Conservation (phyloP, 2,329 filamentous ascomycete genomes). For the Trichophyton mentagrophytes region DNA sequence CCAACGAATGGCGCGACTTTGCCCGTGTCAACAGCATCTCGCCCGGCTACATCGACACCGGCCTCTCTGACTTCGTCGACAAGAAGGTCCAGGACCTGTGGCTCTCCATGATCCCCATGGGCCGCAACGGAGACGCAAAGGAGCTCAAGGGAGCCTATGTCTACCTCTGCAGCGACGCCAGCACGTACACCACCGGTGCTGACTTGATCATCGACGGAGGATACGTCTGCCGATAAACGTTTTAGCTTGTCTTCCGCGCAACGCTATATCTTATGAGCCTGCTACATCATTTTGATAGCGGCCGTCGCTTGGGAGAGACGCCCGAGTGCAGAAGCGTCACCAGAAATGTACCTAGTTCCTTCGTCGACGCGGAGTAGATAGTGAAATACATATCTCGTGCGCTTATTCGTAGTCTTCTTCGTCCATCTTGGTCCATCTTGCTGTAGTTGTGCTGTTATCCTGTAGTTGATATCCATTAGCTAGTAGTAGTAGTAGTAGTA, state of each 20-base stretch:
- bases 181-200: conserved; percentile 59
- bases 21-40: conserved; percentile 57
- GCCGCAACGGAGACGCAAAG: conserved; percentile 50
- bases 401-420: not conserved
- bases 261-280: not conserved
- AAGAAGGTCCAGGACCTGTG: conserved; percentile 41
- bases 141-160: conserved; percentile 68
- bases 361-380: not conserved
- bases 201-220: conserved; percentile 61
- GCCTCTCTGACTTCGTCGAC: conserved; percentile 52
- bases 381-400: not conserved
- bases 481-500: not conserved
- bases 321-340: not conserved
- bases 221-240: conserved; percentile 30
- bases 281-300: not conserved
- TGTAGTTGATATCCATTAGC: not conserved
- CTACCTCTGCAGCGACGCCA: conserved; percentile 62
- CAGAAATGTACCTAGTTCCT: not conserved
- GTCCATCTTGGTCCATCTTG: not conserved
- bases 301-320: not conserved
- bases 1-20: conserved; percentile 59
- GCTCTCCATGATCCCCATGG: conserved; percentile 43
- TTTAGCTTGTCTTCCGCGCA: not conserved
- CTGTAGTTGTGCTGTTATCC: not conserved
- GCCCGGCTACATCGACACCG: conserved; percentile 57